Evolutionary conservation across 768 basidiomycete genomes (phyloP), one percentile per base, ranked within the genome.

Genomic region (Albatrellus ellisii): DNA sequence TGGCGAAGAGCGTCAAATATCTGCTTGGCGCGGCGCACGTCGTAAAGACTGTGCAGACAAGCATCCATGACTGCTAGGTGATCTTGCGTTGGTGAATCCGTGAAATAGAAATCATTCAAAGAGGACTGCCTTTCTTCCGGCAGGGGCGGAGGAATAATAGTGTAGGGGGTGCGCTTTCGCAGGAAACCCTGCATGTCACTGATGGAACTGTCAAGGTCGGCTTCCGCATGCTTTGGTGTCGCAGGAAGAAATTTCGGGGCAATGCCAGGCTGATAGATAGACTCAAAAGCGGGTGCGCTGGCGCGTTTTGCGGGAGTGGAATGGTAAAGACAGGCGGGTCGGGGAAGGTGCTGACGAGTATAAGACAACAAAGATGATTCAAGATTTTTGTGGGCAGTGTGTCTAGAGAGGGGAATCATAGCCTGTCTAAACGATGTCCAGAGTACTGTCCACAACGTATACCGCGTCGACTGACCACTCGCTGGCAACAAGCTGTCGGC

Each of bases 21-120:
- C 27, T 65, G 62, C 48, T 75, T 75, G 6, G 89, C 89, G 4
- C 90, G 80, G 0, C 70, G 66, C 0, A 90, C 75, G 55, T 90
- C 85, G 56, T 80, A 76, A 2, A 74, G 54, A 47, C 81, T 73
- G 56, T 80, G 70, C 10, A 92, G 61, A 55, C 90, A 92, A 4
- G 87, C 85, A 51, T 84, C 78, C 61, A 92, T 83, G 48, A 92
- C 71, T 0, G 83, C 76, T 9, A 86, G 56, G 42, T 73, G 66
- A 56, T 89, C 84, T 53, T 77, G 73, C 0, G 79, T 75, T 0
- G 62, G 57, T 0, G 84, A 73, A 55, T 84, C 73, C 4, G 71
- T 67, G 58, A 76, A 86, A 61, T 73, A 75, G 39, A 68, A 48
- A 47, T 70, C 69, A 48, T 71, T 65, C 10, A 59, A 44, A 1